phyloP scores from a whole-genome alignment of 495 filamentous ascomycete species.

The Letharia lupina region DNA sequence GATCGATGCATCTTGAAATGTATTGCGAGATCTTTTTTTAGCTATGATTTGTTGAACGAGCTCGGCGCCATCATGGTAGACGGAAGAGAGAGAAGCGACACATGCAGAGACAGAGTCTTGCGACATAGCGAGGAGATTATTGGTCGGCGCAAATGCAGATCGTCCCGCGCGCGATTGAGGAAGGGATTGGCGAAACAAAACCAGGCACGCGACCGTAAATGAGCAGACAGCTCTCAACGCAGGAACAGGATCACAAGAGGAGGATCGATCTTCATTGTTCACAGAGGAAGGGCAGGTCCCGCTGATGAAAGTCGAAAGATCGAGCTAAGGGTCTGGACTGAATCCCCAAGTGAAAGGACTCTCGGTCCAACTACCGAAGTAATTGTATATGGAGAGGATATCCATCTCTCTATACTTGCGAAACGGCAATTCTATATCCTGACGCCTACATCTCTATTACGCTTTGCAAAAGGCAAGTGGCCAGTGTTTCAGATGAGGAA shows the following conservation, averaged over 20 bases:
- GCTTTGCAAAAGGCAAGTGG: neutral
- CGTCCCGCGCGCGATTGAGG: neutral
- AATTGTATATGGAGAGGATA: too few species aligned
- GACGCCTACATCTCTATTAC: neutral
- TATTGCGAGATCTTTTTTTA: constrained; percentile 24
- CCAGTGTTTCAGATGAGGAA: neutral
- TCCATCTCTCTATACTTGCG: too few species aligned
- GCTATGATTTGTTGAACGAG: constrained; percentile 33
- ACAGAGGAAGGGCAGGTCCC: neutral
- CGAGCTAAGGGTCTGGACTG: neutral
- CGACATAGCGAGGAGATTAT: constrained; percentile 22
- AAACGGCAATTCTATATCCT: neutral
- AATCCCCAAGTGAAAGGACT: neutral
- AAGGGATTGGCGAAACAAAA: neutral
- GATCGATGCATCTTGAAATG: neutral
- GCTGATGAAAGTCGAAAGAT: neutral
- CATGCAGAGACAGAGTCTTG: constrained; percentile 33
- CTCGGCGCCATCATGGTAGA: constrained; percentile 37
- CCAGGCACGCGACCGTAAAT: neutral
- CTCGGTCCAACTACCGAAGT: too few species aligned
- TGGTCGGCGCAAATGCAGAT: constrained; percentile 5
- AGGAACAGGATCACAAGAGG: neutral
- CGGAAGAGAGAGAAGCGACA: constrained; percentile 37
- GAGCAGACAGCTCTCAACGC: neutral
- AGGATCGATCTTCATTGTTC: neutral